Base-by-base conservation (phyloP, 23 red algal genomes). In the Pyropia yezoensis region DNA sequence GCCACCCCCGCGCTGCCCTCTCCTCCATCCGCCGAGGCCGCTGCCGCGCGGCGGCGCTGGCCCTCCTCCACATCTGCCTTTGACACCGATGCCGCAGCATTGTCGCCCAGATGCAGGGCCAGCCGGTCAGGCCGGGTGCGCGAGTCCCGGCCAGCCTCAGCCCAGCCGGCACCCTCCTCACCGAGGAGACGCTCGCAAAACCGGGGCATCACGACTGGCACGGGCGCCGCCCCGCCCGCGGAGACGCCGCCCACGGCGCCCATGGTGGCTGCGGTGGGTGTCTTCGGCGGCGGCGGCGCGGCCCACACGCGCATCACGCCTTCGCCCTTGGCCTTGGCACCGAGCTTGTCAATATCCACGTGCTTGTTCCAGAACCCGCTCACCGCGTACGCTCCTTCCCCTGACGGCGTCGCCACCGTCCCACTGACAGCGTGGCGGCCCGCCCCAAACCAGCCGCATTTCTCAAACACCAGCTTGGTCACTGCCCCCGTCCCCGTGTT, bases 11-110 rank as follows among this genome's bases (percentile, higher is more conserved):
- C 39, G 0, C 6, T 8, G 6, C 6, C 39, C 9, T 13, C 39
- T 12, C 39, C 39, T 13, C 39, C 39, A 47, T 47, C 39, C 39
- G 4, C 39, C 39, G 39, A 47, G 6, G 58, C 69, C 13, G n/a
- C 52, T 3, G 71, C 71, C 20, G 19, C 19, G 27, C 82, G 60
- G 33, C 76, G 71, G 52, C 90, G 74, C 62, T 96, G 90, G 49
- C 82, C 65, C 49, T 88, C 82, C 70, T 96, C 90, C 39, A 96
- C 55, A 1, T 82, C 74, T 23, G 83, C 33, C 70, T 96, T 96
- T 15, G 88, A 76, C 55, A 66, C 80, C 9, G 82, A 71, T 11
- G 90, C 82, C 25, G 52, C 49, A 3, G 65, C 53, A 50, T 74
- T 65, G 61, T 96, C 78, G 20, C 79, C 90, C 45, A 58, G 63